Evolutionary conservation across 352 stramenopile genomes (phyloP).

Genomic region (Phytophthora podocarpi): DNA sequence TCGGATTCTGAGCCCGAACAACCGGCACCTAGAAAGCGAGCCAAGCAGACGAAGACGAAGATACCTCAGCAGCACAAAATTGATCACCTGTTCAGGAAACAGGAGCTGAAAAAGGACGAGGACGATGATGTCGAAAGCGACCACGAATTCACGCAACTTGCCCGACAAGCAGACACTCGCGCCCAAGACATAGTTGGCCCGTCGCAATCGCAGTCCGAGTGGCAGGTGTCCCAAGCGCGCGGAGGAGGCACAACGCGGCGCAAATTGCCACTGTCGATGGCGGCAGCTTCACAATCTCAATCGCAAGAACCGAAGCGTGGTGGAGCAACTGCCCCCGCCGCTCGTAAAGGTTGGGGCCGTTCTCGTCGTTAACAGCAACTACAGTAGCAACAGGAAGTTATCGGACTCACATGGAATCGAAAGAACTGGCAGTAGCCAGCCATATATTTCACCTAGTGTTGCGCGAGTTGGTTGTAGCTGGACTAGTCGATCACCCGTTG

Average conservation of each 20-base stretch:
- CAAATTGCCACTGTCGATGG: constrained; percentile 78
- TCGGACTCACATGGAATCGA: constrained; percentile 4
- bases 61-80: constrained; percentile 62
- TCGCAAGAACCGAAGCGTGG: constrained; percentile 32
- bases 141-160: constrained; percentile 64
- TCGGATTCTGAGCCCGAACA: constrained; percentile 48
- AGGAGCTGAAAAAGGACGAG: constrained; percentile 29
- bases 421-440: constrained; percentile 8
- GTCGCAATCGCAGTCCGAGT: constrained; percentile 50
- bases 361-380: constrained; percentile 48
- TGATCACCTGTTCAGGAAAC: constrained; percentile 56
- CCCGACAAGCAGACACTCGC: constrained; percentile 9
- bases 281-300: constrained; percentile 56
- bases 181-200: constrained; percentile 22
- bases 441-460: constrained; percentile 28
- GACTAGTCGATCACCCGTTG: neutral
- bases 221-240: constrained; percentile 37
- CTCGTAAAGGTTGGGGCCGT: constrained; percentile 72
- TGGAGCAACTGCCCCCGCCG: constrained; percentile 23
- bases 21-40: constrained; percentile 20
- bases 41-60: constrained; percentile 31
- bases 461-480: neutral
- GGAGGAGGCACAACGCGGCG: constrained; percentile 42
- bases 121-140: constrained; percentile 79
- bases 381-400: constrained; percentile 12